Base-by-base conservation (phyloP, 1,139 yeast genomes). In the Blastobotrys arbuscula region DNA sequence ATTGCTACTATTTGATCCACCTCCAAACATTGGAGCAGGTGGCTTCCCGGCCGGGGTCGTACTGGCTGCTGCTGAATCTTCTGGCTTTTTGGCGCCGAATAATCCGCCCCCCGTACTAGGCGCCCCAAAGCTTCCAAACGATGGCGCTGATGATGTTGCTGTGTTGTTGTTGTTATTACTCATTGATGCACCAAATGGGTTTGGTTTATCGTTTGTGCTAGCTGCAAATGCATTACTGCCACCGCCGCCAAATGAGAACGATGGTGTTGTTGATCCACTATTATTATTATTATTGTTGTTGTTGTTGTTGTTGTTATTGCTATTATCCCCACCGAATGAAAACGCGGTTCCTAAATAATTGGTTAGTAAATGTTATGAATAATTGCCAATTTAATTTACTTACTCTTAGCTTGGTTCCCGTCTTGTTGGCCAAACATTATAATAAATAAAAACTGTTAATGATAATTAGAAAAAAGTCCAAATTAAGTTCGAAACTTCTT, bases 21-120 rank as follows among this genome's bases (percentile, higher is more conserved):
- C 39, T 15, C 31, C 31, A 16, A 21, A 10, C 12, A 24, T 10
- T 12, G 13, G 28, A 8, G 31, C 44, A 9, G 34, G n/a, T 23
- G 45, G 45, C 10, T 42, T 42, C 16, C 34, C 28, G 2, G 44
- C 44, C 6, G 44, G 44, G 3, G 44, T 41, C 10, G 44, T 31
- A 37, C 44, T 41, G 6, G 40, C 30, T 7, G 35, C 33, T 16
- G 40, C 37, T 3, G 50, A 18, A 38, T 13, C 18, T n/a, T 26
- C 30, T 4, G 39, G 23, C 2, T 45, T 10, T 16, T 48, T 44
- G 2, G 42, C 33, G 5, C 53, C 53, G 21, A 50, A 50, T 36
- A 50, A 34, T 18, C 52, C 51, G 15, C 51, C 52, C 23, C 48
- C 41, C 8, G 40, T 26, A 13, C 24, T 7, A 4, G 23, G 4